A percentile compares a stretch with the other conserved stretches of the same genome.
These are phyloP conservation scores for Cladophialophora chaetospira DNA, from an alignment of 2,329 filamentous ascomycete genomes.

Conservation along the genomic window DNA sequence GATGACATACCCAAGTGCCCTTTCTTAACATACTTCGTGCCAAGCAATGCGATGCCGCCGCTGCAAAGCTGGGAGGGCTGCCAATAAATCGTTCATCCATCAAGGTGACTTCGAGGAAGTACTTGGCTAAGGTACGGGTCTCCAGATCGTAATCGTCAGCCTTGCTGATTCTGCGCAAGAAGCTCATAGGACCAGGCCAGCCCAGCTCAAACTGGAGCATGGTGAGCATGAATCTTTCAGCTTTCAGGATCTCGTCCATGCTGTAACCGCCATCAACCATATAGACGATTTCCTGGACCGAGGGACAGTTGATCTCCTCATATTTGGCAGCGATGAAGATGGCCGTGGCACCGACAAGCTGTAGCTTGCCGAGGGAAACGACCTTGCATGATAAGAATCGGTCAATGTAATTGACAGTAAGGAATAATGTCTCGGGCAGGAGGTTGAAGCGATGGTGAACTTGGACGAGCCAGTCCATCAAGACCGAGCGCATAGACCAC, in stretches of 20 bases:
- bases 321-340: constrained; percentile 97
- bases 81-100: constrained; percentile 98
- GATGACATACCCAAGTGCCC: constrained; percentile 80
- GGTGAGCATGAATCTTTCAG: constrained; percentile 95
- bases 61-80: constrained; percentile 83
- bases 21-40: constrained; percentile 86
- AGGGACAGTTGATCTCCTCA: constrained; percentile 97
- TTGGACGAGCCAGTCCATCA: constrained; percentile 98
- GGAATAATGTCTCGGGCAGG: constrained; percentile 90
- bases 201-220: constrained; percentile 95
- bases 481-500: constrained; percentile 96
- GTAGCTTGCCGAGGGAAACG: constrained; percentile 90
- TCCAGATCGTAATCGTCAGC: constrained; percentile 97
- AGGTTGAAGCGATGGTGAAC: constrained; percentile 90
- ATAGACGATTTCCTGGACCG: constrained; percentile 91
- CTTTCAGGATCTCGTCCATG: constrained; percentile 90
- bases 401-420: constrained; percentile 95
- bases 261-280: constrained; percentile 96
- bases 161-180: constrained; percentile 94
- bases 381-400: constrained; percentile 94
- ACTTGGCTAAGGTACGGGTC: constrained; percentile 92
- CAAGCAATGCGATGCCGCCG: constrained; percentile 89
- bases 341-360: constrained; percentile 93
- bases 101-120: constrained; percentile 93
- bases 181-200: constrained; percentile 99